Percentiles rank a stretch among this genome's conserved stretches.
Evolutionary conservation across 2,329 filamentous ascomycete genomes (phyloP).

Genomic region (Colletotrichum cuscutae): DNA sequence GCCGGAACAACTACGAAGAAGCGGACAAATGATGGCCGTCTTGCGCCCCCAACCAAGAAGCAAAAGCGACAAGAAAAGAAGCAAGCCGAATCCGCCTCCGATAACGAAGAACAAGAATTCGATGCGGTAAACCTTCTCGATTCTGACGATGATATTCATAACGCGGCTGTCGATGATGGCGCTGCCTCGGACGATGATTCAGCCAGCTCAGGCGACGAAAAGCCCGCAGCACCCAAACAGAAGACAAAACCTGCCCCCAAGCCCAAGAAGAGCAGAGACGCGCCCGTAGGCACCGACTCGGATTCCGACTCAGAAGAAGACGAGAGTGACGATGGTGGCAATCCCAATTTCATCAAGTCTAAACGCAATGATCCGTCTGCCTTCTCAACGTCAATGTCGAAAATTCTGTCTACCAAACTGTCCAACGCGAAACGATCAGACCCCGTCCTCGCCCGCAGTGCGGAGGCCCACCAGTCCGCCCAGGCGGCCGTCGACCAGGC

Average conservation of each 20-base stretch:
- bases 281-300: conserved; percentile 39
- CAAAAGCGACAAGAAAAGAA: conserved; percentile 57
- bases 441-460: conserved; percentile 89
- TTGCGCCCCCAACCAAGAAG: conserved; percentile 60
- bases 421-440: conserved; percentile 84
- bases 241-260: conserved; percentile 38
- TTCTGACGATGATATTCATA: conserved; percentile 67
- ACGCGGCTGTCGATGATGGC: conserved; percentile 62
- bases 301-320: conserved; percentile 44
- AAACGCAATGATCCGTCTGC: conserved; percentile 94
- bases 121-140: conserved; percentile 64
- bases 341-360: conserved; percentile 60
- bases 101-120: conserved; percentile 54
- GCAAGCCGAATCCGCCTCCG: conserved; percentile 63
- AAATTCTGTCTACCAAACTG: conserved; percentile 91
- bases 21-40: conserved; percentile 45
- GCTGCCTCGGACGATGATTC: conserved; percentile 49
- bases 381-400: conserved; percentile 92
- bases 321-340: conserved; percentile 46
- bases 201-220: conserved; percentile 49
- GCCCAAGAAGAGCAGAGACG: conserved; percentile 35
- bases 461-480: conserved; percentile 76
- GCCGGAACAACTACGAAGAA: conserved; percentile 45
- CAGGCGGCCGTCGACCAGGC: conserved; percentile 79
- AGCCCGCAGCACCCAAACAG: conserved; percentile 43